These are phyloP conservation scores for Penicillium occitanis DNA, from an alignment of 2,329 filamentous ascomycete species.

Conservation along the genomic window DNA sequence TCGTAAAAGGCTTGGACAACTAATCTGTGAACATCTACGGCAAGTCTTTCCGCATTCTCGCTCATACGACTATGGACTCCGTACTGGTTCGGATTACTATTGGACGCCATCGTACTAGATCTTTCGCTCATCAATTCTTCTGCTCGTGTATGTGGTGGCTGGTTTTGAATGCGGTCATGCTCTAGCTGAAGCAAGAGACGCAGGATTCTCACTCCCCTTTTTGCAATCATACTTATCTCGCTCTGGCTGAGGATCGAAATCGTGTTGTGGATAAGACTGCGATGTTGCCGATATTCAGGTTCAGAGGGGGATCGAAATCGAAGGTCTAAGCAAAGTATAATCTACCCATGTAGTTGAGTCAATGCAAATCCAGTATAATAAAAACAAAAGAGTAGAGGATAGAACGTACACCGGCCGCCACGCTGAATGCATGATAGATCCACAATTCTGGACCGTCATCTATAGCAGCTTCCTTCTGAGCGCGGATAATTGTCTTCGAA, in stretches of 20 bases:
- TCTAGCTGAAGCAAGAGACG: slow-evolving; percentile 2
- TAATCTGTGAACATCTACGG: not conserved
- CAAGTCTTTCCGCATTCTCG: not conserved
- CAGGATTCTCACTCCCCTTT: slow-evolving; percentile 24
- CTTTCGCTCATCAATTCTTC: not conserved
- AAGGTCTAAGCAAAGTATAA: slow-evolving; percentile 42
- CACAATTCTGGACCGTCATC: slow-evolving; percentile 45
- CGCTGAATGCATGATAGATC: slow-evolving; percentile 46
- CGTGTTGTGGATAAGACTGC: slow-evolving; percentile 26
- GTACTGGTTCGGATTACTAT: not conserved
- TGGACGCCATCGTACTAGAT: not conserved
- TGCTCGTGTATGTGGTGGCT: not conserved
- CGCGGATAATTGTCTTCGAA: slow-evolving; percentile 43
- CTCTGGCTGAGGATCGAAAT: slow-evolving; percentile 26
- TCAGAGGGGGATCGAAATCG: slow-evolving; percentile 33
- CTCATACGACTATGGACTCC: not conserved
- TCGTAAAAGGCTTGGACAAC: not conserved
- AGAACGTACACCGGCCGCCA: slow-evolving; percentile 35
- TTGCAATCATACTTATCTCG: slow-evolving; percentile 30
- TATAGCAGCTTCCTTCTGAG: slow-evolving; percentile 35
- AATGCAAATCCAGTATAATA: not conserved
- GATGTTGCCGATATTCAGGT: slow-evolving; percentile 25
- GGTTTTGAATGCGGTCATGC: not conserved
- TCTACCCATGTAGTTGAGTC: slow-evolving; percentile 21
- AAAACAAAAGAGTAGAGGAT: not conserved